Evolutionary conservation across 2,329 filamentous ascomycete genomes (phyloP), one percentile per base, ranked within the genome.

Genomic region (Chaetomium sp.): DNA sequence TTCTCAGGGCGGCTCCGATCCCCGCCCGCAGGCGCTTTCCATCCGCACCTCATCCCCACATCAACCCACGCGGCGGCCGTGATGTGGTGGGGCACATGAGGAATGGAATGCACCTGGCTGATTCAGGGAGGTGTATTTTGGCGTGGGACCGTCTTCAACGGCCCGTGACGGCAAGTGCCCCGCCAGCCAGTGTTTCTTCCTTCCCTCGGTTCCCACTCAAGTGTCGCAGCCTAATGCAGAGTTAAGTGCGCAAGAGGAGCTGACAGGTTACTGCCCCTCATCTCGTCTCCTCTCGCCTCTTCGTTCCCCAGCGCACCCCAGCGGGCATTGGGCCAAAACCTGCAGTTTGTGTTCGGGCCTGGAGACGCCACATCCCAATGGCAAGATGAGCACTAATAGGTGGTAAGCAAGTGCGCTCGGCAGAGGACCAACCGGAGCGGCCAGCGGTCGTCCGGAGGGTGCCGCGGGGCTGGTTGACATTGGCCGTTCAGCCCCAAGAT

Each of bases 111-210:
- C 63, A 62, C 60, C 63, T 64, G 53, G 62, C 67, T 60, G 56
- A 60, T 66, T 69, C 42, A 25, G 60, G 67, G 42, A 66, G 53
- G 47, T 69, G 67, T 57, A 60, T 59, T 67, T 67, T 64, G 47
- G 23, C 31, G 27, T 54, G 31, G n/a, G 42, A 54, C 42, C 45
- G 45, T 57, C 63, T 12, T 33, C 8, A 61, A 47, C 57, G 51
- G 57, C 62, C 62, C 57, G 51, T 47, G 33, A 57, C 51, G 45
- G 42, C 53, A 60, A 27, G 33, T 33, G 53, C 61, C 49, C 61
- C 61, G 61, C 47, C 29, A 33, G 55, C 45, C 33, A 47, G 45
- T 31, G n/a, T 33, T 45, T 25, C n/a, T 33, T 38, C 19, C 31
- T n/a, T 27, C 6, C 54, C 7, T 25, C 42, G 47, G 55, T 45